Base-by-base conservation (phyloP, 208 protist species). In the Borovskyia barvae region DNA sequence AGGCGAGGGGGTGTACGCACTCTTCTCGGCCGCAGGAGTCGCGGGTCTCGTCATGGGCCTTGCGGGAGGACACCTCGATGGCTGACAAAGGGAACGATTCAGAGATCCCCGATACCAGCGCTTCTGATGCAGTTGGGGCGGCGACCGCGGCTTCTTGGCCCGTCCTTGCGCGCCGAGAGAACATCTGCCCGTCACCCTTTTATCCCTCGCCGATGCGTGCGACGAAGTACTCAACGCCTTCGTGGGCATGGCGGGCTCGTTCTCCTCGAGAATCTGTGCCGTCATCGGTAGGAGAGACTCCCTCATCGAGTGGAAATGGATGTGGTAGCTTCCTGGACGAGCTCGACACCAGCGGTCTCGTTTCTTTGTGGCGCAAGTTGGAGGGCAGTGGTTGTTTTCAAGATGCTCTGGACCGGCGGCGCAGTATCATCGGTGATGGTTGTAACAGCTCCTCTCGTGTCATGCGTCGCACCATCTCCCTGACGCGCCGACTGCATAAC, bases 391-490 rank as follows among this genome's bases (percentile, higher is more conserved):
- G 52, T 5, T 67, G 67, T 59, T 74, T 67, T 25, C 41, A n/a
- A 25, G 67, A 74, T 26, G 59, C 62, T 3, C 45, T 74, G 15
- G 58, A 43, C 29, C 49, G 39, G 0, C 67, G 67, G 9, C 30
- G 50, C 30, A 17, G 15, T 15, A 28, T 42, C 25, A 47, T 74
- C 2, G 58, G 60, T 14, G 24, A 37, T 5, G 64, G 54, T 1
- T 59, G 54, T 29, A 71, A 71, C 49, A 59, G 41, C 35, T 71
- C 55, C 20, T 28, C 48, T 9, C 43, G 55, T 29, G 48, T 71
- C 8, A 20, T 52, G 8, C 14, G 32, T 37, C 51, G 66, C 41
- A 49, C 25, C 12, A 9, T 30, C 35, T 43, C 56, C 28, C 36
- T 58, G 25, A 5, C 52, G 2, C 52, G 52, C 22, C 52, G 52